A percentile compares a stretch with the other conserved stretches of the same genome.
Evolutionary conservation across 192 early-diverging fungal species (phyloP).

Genomic region (Linnemannia schmuckeri): DNA sequence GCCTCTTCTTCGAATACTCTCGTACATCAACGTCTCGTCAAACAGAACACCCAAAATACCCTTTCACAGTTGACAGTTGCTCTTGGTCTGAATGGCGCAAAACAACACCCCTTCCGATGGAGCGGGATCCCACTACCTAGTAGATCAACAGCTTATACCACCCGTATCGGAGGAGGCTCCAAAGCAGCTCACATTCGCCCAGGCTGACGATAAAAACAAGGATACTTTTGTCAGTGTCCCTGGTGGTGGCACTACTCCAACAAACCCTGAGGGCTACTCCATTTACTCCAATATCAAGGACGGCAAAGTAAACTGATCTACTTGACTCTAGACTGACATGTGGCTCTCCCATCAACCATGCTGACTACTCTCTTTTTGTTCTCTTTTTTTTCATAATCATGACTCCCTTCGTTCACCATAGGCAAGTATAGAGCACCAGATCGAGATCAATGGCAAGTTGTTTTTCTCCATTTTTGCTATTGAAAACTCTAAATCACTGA

Average conservation of each 20-base stretch:
- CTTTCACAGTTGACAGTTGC: neutral
- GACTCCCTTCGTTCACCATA: neutral
- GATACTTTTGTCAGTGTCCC: neutral
- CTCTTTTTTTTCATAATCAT: neutral
- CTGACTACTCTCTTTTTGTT: neutral
- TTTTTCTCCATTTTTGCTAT: neutral
- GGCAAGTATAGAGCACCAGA: constrained; percentile 57
- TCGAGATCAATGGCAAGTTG: constrained; percentile 51
- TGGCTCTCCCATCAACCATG: neutral
- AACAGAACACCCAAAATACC: neutral
- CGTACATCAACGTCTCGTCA: neutral
- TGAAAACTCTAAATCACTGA: neutral
- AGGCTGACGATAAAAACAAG: neutral
- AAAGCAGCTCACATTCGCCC: constrained; percentile 10
- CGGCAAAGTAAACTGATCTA: constrained; percentile 27
- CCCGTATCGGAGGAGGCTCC: neutral
- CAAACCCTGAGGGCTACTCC: constrained; percentile 45
- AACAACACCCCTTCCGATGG: constrained; percentile 6
- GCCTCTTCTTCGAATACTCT: neutral
- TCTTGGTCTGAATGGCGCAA: constrained; percentile 22
- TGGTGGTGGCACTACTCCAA: neutral
- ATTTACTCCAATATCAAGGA: constrained; percentile 55
- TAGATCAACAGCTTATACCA: neutral
- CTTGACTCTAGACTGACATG: neutral
- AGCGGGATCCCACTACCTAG: neutral